These are phyloP conservation scores for Gelatoporia subvermispora DNA, from an alignment of 768 basidiomycete genomes.

Conservation along the genomic window DNA sequence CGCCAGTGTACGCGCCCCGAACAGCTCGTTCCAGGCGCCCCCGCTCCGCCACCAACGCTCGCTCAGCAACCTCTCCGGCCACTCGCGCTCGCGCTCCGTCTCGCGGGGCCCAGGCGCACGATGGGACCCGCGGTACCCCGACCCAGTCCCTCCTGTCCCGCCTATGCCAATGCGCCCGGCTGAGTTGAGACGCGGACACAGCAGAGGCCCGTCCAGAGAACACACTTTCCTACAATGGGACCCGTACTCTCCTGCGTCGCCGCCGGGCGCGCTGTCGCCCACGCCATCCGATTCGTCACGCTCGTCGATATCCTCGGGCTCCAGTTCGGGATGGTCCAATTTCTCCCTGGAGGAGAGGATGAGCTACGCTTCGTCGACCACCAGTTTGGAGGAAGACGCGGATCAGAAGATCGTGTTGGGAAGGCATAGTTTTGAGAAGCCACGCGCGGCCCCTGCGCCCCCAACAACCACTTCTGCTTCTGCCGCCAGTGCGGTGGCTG, in stretches of 20 bases:
- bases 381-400: constrained; percentile 11
- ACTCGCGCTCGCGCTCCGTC: constrained; percentile 2
- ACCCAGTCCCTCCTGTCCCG: too few species aligned
- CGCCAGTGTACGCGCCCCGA: constrained; percentile 14
- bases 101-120: too few species aligned
- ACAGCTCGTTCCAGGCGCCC: constrained; percentile 6
- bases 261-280: neutral
- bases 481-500: constrained; percentile 7
- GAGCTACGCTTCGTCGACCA: constrained; percentile 12
- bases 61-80: constrained; percentile 3
- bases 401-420: constrained; percentile 2
- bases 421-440: constrained; percentile 6
- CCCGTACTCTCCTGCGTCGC: too few species aligned
- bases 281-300: neutral
- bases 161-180: too few species aligned
- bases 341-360: too few species aligned
- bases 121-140: too few species aligned
- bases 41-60: constrained; percentile 20
- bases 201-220: too few species aligned
- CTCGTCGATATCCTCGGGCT: constrained; percentile 2
- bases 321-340: constrained; percentile 12
- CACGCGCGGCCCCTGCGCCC: neutral
- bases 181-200: too few species aligned
- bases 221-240: too few species aligned
- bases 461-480: too few species aligned